A percentile compares a stretch with the other conserved stretches of the same genome.
Conservation (phyloP, 768 basidiomycete species). For the Auricularia cornea region DNA sequence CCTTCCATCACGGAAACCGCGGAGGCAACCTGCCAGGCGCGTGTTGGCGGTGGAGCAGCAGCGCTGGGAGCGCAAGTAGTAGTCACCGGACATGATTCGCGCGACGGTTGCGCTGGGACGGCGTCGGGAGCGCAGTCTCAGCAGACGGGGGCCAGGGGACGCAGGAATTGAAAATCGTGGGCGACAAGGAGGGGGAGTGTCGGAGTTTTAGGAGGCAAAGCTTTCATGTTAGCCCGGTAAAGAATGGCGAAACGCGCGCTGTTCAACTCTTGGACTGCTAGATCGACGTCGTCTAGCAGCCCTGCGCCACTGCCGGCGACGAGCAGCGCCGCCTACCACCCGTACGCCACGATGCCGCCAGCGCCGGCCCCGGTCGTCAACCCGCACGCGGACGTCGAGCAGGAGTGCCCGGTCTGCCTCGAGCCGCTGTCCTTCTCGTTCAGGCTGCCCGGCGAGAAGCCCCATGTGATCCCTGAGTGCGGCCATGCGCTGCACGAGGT, state of each 20-base stretch:
- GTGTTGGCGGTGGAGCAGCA: no score
- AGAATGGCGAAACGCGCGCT: slow-evolving; percentile 1
- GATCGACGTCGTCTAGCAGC: neutral
- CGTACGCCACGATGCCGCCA: neutral
- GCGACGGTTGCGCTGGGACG: no score
- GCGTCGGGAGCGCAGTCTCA: no score
- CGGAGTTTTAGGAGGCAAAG: neutral
- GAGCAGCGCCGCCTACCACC: neutral
- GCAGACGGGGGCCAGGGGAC: no score
- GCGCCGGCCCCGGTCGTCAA: slow-evolving; percentile 48
- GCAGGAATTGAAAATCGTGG: no score
- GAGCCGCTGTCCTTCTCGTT: slow-evolving; percentile 91
- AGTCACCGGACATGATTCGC: no score
- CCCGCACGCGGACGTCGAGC: slow-evolving; percentile 68
- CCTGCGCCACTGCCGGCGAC: neutral
- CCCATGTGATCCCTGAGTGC: slow-evolving; percentile 94
- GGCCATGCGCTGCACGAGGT: slow-evolving; percentile 97
- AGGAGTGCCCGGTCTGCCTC: slow-evolving; percentile 93
- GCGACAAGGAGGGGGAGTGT: neutral
- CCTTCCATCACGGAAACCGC: no score
- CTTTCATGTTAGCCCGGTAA: neutral
- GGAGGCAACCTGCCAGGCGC: no score
- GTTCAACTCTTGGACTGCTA: neutral
- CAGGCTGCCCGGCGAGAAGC: slow-evolving; percentile 90
- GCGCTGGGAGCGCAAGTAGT: no score